Evolutionary conservation across 2,329 filamentous ascomycete genomes (phyloP), one percentile per base, ranked within the genome.

Genomic region (Microdochium bolleyi): DNA sequence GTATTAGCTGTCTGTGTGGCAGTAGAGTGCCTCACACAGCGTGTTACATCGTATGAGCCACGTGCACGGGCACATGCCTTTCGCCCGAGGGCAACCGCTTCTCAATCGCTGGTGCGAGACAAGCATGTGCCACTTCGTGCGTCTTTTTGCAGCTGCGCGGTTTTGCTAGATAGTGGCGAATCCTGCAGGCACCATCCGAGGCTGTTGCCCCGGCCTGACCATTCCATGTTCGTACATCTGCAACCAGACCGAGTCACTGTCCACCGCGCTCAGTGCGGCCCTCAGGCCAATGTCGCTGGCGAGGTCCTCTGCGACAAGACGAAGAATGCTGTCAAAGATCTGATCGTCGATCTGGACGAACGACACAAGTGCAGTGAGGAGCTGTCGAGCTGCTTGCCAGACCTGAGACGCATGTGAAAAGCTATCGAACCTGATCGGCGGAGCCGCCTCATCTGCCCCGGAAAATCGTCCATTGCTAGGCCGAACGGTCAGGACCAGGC

Each of bases 171-270:
- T 27, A 11, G 3, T 30, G 48, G 59, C 57, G 59, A 79, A 78
- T 3, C 57, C 60, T 44, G 70, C 62, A 0, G 74, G 76, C 4
- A 76, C 70, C 59, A 78, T 60, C 22, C 65, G 59, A 9, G 77
- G 77, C 11, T 62, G 66, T 41, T 66, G 63, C 53, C 65, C 58
- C 56, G 59, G 61, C 51, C 70, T 60, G 34, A 73, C 61, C 54
- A 68, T 57, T 10, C 77, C 75, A 52, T 67, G 66, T 60, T 78
- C 70, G 53, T 79, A 78, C 61, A 80, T 67, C 41, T 74, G 73
- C 57, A 92, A 68, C 89, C 89, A 95, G 3, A 94, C 85, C 1
- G 87, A 85, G 71, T 94, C 89, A 1, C 77, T 73, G 65, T 92
- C 91, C 51, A 86, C 70, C 2, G 64, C 69, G 58, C 87, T 82